Base-by-base conservation (phyloP, 306 rosid genomes). In the Vigna angularis region DNA sequence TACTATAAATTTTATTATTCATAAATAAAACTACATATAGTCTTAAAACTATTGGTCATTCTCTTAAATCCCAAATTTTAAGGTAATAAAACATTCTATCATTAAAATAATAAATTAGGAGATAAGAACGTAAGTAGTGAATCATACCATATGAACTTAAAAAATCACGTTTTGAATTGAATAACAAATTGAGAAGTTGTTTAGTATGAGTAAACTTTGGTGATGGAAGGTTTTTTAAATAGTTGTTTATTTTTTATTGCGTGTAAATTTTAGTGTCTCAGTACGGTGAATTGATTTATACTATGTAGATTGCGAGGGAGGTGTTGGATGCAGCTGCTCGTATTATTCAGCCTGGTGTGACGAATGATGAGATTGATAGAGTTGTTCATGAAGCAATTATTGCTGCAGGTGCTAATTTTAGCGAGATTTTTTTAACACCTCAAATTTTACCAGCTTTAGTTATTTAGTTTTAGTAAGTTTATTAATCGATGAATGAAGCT, bases 301-400 rank as follows among this genome's bases (percentile, higher is more conserved):
- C 30, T 10, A 22, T n/a, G 17, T 34, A 62, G 47, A 62, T 62
- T 62, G 47, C 24, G 32, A 62, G 68, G 47, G 68, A 62, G 68
- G 68, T 62, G 24, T 32, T 62, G 68, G 98, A 95, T 88, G 96
- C 93, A 63, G 97, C 97, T 78, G 98, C 99, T 73, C 86, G 89
- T 77, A 83, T 88, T 71, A 86, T 95, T 79, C 77, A 12, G 64
- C 98, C 98, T n/a, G 99, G 98, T 68, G 94, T 93, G 62, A 95
- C 96, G n/a, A 95, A 98, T 70, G 97, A 95, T 85, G 99, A 95
- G 83, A 20, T 20, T 20, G 20, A 20, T 20, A 20, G 20, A 20
- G 20, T 20, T 20, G 20, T 20, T 20, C 20, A 95, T 49, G 99
- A 95, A 73, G 93, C 97, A 63, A 95, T 97, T 63, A 81, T 93